Percentiles rank a stretch among this genome's conserved stretches.
Evolutionary conservation across 805 yeast species (phyloP).

Genomic region (Candida tibetensis): DNA sequence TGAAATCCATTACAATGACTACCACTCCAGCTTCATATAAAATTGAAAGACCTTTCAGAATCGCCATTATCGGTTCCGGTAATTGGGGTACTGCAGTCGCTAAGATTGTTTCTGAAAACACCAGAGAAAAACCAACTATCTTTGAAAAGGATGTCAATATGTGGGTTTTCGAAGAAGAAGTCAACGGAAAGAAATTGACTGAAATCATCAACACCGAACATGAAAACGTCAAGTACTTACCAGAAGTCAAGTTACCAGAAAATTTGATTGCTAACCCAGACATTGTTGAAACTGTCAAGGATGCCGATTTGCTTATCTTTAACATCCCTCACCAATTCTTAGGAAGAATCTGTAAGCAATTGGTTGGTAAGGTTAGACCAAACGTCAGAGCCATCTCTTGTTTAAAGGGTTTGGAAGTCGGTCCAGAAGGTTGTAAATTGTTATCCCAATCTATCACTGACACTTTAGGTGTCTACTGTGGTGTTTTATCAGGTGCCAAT

Average conservation of each 20-base stretch:
- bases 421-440: slow-evolving; percentile 78
- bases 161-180: slow-evolving; percentile 94
- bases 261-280: slow-evolving; percentile 88
- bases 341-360: slow-evolving; percentile 68
- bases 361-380: slow-evolving; percentile 71
- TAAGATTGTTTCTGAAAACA: slow-evolving; percentile 88
- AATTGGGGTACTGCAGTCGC: slow-evolving; percentile 99
- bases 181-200: slow-evolving; percentile 77
- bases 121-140: slow-evolving; percentile 64
- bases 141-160: slow-evolving; percentile 76
- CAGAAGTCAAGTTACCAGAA: slow-evolving; percentile 81
- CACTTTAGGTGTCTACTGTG: slow-evolving; percentile 83
- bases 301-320: slow-evolving; percentile 84
- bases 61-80: slow-evolving; percentile 78
- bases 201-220: slow-evolving; percentile 87
- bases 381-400: slow-evolving; percentile 88
- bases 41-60: slow-evolving; percentile 35
- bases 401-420: slow-evolving; percentile 91
- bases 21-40: slow-evolving; percentile 28
- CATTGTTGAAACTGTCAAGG: slow-evolving; percentile 68
- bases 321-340: slow-evolving; percentile 97
- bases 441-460: slow-evolving; percentile 77
- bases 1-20: slow-evolving; percentile 14
- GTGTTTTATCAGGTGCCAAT: slow-evolving; percentile 96
- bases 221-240: slow-evolving; percentile 92